Base-by-base conservation (phyloP, 2,329 filamentous ascomycete genomes). In the Sporothrix curviconia region DNA sequence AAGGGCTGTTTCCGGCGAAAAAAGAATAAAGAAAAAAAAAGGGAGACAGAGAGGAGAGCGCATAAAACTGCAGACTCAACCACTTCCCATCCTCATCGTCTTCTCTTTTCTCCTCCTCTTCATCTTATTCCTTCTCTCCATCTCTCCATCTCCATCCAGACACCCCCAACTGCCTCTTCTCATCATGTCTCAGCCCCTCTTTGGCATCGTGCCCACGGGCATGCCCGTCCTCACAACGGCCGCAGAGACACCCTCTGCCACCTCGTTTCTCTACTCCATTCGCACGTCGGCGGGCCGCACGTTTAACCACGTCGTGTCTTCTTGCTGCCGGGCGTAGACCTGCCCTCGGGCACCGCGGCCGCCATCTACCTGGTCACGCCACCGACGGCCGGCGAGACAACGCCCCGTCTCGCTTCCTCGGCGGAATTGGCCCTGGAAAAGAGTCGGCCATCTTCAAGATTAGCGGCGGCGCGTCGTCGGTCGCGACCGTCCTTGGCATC, bases 371-470 rank as follows among this genome's bases (percentile, higher is more conserved):
- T 95, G 49, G 87, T 77, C 53, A 76, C 92, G 59, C 75, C 58
- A 22, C 66, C 67, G 2, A 7, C 57, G 8, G 59, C 72, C 64
- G 69, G 75, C 50, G 69, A 75, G 32, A 63, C 68, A 6, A 70
- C 72, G 1, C 70, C 72, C 14, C 71, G 3, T 69, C 73, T 4
- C 76, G 75, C 60, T 90, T 99, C 66, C 83, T 97, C 4, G 94
- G 95, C 61, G 94, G 86, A 50, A 85, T 99, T 57, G 92, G 89
- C 1, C 86, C 89, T 36, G 90, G 92, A 57, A 96, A 96, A 68
- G 91, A 94, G 65, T 92, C 87, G 64, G 90, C 92, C 36, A 88
- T 97, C 58, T 96, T 97, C 78, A 91, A 89, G 70, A 76, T 95
- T 62, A 78, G 76, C 50, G 64, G 66, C 1, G 43, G 39, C 61